Base-by-base conservation (phyloP, 2,329 filamentous ascomycete genomes). In the Epichloe gansuensis region DNA sequence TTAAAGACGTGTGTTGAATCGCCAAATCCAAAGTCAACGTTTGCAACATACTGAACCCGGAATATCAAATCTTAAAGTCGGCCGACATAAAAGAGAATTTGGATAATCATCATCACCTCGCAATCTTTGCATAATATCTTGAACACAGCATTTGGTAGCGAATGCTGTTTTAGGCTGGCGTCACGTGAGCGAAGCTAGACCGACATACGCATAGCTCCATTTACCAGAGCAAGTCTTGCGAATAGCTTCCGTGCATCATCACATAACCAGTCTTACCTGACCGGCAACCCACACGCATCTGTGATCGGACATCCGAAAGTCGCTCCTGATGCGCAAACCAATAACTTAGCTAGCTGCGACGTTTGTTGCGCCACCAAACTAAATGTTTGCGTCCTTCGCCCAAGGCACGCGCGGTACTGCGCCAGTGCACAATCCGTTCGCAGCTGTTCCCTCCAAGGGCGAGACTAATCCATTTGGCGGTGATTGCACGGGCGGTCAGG, bases 361-460 rank as follows among this genome's bases (percentile, higher is more conserved):
- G 59, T 56, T 56, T 55, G 67, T 69, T 69, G 69, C 68, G 67
- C 67, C 67, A 65, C 68, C 67, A 60, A 9, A 63, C 60, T 62
- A 64, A 60, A 71, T 71, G 68, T 66, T 67, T 63, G 66, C 68
- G 54, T 57, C 65, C 52, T 64, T 69, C 54, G 61, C 63, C 58
- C 64, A 66, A 59, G 61, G 65, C 60, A 64, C 66, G 64, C 60
- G 62, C 58, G 63, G 60, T 58, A 60, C 63, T 57, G 62, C 67
- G 61, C 60, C 65, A 54, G 63, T 61, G 53, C 59, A 60, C 54
- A 70, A 68, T 55, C 67, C 66, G 21, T 70, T 70, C 61, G 67
- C 66, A 31, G 38, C 51, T 17, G 44, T 43, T 17, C 43, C 48
- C 42, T 44, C 52, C 23, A 28, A 51, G 5, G 50, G 50, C 52